Evolutionary conservation across 2,329 filamentous ascomycete genomes (phyloP).

Genomic region (Aurifilum marmelostoma): DNA sequence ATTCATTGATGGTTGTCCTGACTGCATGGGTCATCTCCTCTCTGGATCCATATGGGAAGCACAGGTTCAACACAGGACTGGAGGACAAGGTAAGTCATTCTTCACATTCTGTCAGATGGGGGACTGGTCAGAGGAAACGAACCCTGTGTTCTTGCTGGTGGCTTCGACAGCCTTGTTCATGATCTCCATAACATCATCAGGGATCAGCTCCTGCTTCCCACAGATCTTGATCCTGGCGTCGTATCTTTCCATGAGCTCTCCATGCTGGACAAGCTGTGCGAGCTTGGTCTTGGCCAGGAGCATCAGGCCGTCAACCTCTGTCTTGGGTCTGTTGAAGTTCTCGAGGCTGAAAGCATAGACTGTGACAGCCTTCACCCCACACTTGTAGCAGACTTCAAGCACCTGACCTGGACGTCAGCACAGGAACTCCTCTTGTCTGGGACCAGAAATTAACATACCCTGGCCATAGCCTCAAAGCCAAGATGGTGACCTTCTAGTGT

Average conservation of each 20-base stretch:
- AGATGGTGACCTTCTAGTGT: constrained; percentile 95
- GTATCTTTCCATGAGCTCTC: constrained; percentile 89
- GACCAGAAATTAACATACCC: constrained; percentile 55
- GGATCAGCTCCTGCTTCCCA: constrained; percentile 81
- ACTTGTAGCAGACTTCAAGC: constrained; percentile 97
- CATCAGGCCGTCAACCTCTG: constrained; percentile 97
- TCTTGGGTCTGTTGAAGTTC: constrained; percentile 96
- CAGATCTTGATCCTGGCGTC: constrained; percentile 85
- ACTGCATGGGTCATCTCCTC: constrained; percentile 94
- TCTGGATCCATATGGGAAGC: constrained; percentile 95
- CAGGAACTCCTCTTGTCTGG: not conserved
- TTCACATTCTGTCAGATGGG: not conserved
- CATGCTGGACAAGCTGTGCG: constrained; percentile 87
- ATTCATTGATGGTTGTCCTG: constrained; percentile 84
- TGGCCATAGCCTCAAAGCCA: constrained; percentile 91
- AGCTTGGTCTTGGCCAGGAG: constrained; percentile 96
- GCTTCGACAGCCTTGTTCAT: constrained; percentile 84
- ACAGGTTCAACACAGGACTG: constrained; percentile 78
- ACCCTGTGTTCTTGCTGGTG: constrained; percentile 86
- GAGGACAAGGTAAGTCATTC: constrained; percentile 22
- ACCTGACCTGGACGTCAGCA: constrained; percentile 56
- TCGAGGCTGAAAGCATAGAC: constrained; percentile 99
- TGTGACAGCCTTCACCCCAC: constrained; percentile 93
- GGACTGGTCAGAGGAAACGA: constrained; percentile 33
- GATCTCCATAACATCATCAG: constrained; percentile 84